These are phyloP conservation scores for Ramaria sp. DNA, from an alignment of 768 basidiomycete species.

Conservation along the genomic window DNA sequence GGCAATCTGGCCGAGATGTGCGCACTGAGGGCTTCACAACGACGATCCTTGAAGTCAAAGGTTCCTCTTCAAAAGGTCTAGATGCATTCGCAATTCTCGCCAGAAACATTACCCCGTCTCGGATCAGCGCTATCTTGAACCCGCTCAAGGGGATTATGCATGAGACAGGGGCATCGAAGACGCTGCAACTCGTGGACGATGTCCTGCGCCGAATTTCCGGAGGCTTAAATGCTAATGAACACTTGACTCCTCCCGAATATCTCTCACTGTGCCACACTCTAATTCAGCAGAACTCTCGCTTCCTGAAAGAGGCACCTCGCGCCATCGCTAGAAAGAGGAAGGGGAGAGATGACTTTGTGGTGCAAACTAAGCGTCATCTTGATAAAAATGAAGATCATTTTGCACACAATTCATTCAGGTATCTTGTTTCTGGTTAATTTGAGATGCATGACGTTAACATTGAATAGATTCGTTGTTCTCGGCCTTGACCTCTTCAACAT, in stretches of 20 bases:
- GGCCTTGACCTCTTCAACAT: constrained; percentile 88
- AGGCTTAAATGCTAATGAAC: constrained; percentile 76
- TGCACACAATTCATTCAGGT: constrained; percentile 83
- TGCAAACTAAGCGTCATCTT: constrained; percentile 66
- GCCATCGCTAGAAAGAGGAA: constrained; percentile 24
- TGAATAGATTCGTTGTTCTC: constrained; percentile 69
- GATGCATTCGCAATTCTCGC: constrained; percentile 81
- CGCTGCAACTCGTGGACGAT: constrained; percentile 81
- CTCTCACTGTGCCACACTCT: constrained; percentile 81
- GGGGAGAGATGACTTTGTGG: constrained; percentile 47
- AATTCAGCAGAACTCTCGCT: constrained; percentile 82
- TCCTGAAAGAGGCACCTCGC: constrained; percentile 52
- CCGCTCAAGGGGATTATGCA: constrained; percentile 81
- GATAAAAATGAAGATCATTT: constrained; percentile 54
- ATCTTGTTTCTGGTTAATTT: constrained; percentile 14
- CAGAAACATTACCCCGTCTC: constrained; percentile 61
- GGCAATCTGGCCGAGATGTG: constrained; percentile 84
- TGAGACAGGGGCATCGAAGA: constrained; percentile 69
- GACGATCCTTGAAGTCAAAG: constrained; percentile 84
- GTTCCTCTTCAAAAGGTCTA: constrained; percentile 71
- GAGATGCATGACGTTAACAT: background rate
- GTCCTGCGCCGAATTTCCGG: constrained; percentile 71
- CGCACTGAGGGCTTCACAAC: constrained; percentile 87
- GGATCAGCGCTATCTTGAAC: constrained; percentile 63
- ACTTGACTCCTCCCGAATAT: constrained; percentile 57